Percentiles rank a stretch among this genome's conserved stretches.
Conservation (phyloP, 345 rosid genomes). For the Hibiscus tridactylites region DNA sequence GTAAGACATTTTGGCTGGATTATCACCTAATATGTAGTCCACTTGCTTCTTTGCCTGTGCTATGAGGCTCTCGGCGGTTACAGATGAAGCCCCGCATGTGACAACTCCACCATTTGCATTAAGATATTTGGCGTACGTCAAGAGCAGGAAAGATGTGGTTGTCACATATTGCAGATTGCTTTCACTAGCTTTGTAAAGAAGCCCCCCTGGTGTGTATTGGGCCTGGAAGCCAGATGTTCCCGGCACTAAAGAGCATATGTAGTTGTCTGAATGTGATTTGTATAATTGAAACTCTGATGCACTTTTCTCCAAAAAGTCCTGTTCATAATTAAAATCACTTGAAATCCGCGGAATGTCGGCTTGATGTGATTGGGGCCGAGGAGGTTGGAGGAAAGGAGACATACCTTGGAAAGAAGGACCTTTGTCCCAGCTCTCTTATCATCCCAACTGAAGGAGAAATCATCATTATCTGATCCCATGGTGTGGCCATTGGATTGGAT, state of each 20-base stretch:
- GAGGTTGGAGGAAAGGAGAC: background rate
- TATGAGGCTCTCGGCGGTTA: conserved; percentile 31
- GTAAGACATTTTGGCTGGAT: conserved; percentile 71
- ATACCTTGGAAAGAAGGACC: conserved; percentile 59
- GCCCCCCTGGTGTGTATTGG: conserved; percentile 67
- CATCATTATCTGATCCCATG: conserved; percentile 56
- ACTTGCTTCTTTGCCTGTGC: conserved; percentile 62
- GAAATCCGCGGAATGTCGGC: background rate
- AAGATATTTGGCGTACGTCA: conserved; percentile 60
- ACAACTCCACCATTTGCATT: conserved; percentile 30
- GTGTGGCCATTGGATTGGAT: conserved; percentile 54
- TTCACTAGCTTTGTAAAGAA: conserved; percentile 49
- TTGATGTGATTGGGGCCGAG: background rate
- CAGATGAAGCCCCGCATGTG: conserved; percentile 32
- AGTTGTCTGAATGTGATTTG: conserved; percentile 66
- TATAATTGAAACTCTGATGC: conserved; percentile 38
- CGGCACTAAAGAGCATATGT: conserved; percentile 56
- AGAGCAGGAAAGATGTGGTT: conserved; percentile 45
- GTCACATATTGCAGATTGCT: conserved; percentile 75
- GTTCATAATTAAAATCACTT: conserved; percentile 1
- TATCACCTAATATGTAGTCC: conserved; percentile 79
- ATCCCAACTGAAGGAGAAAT: conserved; percentile 68
- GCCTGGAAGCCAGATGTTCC: conserved; percentile 52
- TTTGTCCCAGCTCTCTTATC: conserved; percentile 67
- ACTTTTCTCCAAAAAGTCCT: conserved; percentile 50